Percentiles rank a stretch among this genome's conserved stretches.
Conservation (phyloP, 495 filamentous ascomycete species). For the Podospora pseudopauciseta region DNA sequence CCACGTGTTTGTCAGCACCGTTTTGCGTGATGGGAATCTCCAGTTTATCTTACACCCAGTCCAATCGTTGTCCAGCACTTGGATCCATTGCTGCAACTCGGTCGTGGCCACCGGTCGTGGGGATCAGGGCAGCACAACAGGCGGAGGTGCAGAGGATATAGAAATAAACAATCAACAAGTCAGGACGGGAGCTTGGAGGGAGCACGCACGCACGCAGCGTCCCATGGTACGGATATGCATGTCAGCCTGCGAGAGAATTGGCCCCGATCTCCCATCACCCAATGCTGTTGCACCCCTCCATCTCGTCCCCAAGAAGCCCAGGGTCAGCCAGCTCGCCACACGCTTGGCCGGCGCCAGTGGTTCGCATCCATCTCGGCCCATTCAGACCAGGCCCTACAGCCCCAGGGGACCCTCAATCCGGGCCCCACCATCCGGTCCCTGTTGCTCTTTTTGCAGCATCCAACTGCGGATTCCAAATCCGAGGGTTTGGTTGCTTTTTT, state of each 20-base stretch:
- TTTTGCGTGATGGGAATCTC: neutral
- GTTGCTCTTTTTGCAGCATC: neutral
- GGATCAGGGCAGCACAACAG: neutral
- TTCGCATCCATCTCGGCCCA: neutral
- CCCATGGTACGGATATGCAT: neutral
- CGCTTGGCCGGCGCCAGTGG: neutral
- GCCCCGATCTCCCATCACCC: neutral
- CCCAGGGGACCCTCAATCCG: too few species aligned
- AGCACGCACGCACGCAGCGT: neutral
- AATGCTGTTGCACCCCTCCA: neutral
- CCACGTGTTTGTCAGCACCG: neutral
- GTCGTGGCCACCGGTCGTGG: neutral
- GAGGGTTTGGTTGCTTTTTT: neutral
- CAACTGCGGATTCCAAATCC: neutral
- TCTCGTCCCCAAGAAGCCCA: neutral
- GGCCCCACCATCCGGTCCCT: neutral
- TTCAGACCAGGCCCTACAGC: neutral
- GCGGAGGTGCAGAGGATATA: neutral
- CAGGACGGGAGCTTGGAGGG: neutral
- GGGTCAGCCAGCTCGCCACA: neutral
- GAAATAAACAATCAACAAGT: neutral
- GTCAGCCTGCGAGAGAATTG: neutral
- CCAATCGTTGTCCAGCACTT: neutral
- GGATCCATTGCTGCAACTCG: neutral
- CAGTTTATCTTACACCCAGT: conserved; percentile 1